Percentiles rank a stretch among this genome's conserved stretches.
Conservation (phyloP, 257 asterid genomes). For the Solanum bulbocastanum region DNA sequence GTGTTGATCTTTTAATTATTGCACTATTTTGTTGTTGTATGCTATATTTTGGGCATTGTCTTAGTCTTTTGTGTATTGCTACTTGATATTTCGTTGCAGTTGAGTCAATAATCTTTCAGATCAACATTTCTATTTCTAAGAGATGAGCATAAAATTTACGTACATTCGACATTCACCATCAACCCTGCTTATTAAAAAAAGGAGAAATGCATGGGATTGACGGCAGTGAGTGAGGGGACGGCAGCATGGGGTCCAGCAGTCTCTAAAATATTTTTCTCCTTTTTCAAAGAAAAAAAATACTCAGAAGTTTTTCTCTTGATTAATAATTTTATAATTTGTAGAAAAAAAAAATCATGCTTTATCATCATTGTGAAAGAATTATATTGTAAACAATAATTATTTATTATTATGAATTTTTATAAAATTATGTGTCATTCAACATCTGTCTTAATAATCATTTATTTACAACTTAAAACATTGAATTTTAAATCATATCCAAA, state of each 20-base stretch:
- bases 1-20: too few species aligned
- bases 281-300: too few species aligned
- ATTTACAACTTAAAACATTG: neutral
- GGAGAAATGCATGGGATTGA: neutral
- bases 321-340: neutral
- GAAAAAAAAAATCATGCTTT: too few species aligned
- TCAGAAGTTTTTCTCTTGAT: too few species aligned
- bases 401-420: too few species aligned
- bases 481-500: too few species aligned
- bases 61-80: neutral
- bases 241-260: neutral
- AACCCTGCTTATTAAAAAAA: neutral
- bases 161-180: too few species aligned
- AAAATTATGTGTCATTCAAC: neutral
- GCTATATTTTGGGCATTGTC: neutral
- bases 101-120: neutral
- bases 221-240: neutral
- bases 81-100: neutral
- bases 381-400: neutral
- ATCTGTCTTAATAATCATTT: too few species aligned
- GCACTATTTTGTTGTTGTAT: neutral
- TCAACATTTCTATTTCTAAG: accelerated
- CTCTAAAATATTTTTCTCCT: neutral
- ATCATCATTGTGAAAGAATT: too few species aligned
- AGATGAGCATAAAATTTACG: too few species aligned